Base-by-base conservation (phyloP, 345 rosid genomes). In the Populus pruinosa region DNA sequence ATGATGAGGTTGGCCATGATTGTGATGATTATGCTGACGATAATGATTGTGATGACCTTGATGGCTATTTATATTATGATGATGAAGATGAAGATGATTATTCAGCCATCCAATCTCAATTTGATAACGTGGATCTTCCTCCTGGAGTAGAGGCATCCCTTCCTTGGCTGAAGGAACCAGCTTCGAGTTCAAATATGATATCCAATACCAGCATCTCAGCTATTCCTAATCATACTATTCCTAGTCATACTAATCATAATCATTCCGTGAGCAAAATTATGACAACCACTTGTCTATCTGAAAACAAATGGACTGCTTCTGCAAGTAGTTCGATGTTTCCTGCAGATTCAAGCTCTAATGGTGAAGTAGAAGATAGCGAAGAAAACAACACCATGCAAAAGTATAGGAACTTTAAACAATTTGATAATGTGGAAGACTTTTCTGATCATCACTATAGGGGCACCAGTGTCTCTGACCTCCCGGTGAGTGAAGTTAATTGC, bases 71-170 rank as follows among this genome's bases (percentile, higher is more conserved):
- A 27, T 80, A 64, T 75, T 85, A 85, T 38, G 87, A 81, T 79
- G 78, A 79, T 50, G 87, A 83, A 41, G 78, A 79, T 49, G 86
- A 83, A 43, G 87, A 79, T 81, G 81, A 82, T 56, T 87, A 86
- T 83, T 68, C 65, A 36, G 73, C 73, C 21, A 66, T 86, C 75
- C 90, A 87, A 63, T 85, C 88, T 73, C 87, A 84, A 53, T 85
- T 86, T 41, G 90, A 89, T 76, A 80, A 78, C 72, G 90, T 87
- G 70, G 89, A 87, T 86, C 82, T 89, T 71, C 92, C 92, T 71
- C 41, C 90, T 73, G 92, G 90, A 27, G 85, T 87, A 21, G 92
- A 89, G 82, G 85, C 80, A 43, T 49, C 88, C 5, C 67, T 89
- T 72, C 80, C 88, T 78, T 89, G 92, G 89, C 69, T 87, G 74